Conservation (phyloP, 2,329 filamentous ascomycete species). For the Curvularia lunata region DNA sequence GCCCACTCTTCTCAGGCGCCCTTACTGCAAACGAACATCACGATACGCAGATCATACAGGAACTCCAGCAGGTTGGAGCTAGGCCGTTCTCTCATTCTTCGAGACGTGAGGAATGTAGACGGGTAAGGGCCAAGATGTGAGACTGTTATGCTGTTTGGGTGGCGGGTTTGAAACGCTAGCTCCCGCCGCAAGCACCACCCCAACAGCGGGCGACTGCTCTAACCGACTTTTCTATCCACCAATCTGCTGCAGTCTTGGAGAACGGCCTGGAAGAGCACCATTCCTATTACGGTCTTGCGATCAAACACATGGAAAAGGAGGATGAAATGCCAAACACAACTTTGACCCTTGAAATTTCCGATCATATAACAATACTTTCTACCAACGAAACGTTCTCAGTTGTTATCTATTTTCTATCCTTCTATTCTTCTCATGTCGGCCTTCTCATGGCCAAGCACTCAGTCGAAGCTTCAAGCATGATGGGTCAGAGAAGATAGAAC, state of each 20-base stretch:
- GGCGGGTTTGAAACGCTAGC: conserved; percentile 16
- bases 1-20: conserved; percentile 4
- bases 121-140: conserved; percentile 7
- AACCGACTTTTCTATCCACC: neutral
- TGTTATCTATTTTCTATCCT: neutral
- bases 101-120: conserved; percentile 5
- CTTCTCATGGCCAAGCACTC: neutral
- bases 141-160: conserved; percentile 17
- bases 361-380: neutral
- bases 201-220: neutral
- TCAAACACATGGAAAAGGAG: neutral
- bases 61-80: neutral
- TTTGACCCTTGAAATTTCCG: neutral
- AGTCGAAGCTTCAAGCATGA: neutral
- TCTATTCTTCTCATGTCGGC: neutral
- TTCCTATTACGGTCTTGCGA: neutral
- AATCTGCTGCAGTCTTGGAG: neutral
- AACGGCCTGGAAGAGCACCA: no score
- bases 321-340: neutral
- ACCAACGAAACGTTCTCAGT: neutral
- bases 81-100: conserved; percentile 4
- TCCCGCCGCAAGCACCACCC: neutral
- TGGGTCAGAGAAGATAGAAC: neutral
- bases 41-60: conserved; percentile 28
- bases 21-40: conserved; percentile 5